Percentiles rank a stretch among this genome's conserved stretches.
phyloP scores from a whole-genome alignment of 1,284 basidiomycete genomes.

The Trichosporon faecale region DNA sequence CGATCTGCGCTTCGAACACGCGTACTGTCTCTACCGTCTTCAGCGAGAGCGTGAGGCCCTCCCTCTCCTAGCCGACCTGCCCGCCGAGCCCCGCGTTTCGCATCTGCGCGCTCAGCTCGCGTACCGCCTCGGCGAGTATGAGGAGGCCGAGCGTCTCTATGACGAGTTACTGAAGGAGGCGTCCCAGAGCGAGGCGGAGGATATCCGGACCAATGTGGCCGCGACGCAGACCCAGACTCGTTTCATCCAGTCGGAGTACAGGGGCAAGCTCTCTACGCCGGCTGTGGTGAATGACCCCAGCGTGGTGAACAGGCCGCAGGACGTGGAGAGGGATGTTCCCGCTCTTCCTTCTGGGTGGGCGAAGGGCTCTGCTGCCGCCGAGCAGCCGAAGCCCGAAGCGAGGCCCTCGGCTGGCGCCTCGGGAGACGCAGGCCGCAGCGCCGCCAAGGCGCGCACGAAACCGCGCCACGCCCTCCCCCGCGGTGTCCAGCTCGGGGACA shows the following conservation, averaged over 20 bases:
- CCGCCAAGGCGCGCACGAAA: slow-evolving; percentile 28
- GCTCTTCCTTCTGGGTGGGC: slow-evolving; percentile 45
- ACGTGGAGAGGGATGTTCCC: slow-evolving; percentile 43
- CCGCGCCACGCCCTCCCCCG: slow-evolving; percentile 48
- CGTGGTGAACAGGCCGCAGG: slow-evolving; percentile 31
- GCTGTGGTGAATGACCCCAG: slow-evolving; percentile 23
- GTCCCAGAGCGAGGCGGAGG: slow-evolving; percentile 68
- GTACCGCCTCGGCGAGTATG: slow-evolving; percentile 73
- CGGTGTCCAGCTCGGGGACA: slow-evolving; percentile 39
- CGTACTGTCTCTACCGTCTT: slow-evolving; percentile 76
- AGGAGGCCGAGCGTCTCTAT: slow-evolving; percentile 68
- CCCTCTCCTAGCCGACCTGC: slow-evolving; percentile 57
- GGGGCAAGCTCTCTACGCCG: slow-evolving; percentile 50
- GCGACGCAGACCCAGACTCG: slow-evolving; percentile 74
- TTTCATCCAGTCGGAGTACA: slow-evolving; percentile 69
- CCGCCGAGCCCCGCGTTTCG: slow-evolving; percentile 62
- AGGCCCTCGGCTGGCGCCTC: not conserved
- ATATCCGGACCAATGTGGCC: slow-evolving; percentile 75
- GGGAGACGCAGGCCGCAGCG: slow-evolving; percentile 13
- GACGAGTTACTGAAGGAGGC: slow-evolving; percentile 61
- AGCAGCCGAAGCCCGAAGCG: not conserved
- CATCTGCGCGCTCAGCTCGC: slow-evolving; percentile 84
- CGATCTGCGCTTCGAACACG: slow-evolving; percentile 62
- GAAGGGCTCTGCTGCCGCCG: slow-evolving; percentile 12
- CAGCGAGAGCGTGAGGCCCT: slow-evolving; percentile 68